A percentile compares a stretch with the other conserved stretches of the same genome.
These are phyloP conservation scores for Fonsecaea erecta DNA, from an alignment of 2,329 filamentous ascomycete genomes.

Conservation along the genomic window DNA sequence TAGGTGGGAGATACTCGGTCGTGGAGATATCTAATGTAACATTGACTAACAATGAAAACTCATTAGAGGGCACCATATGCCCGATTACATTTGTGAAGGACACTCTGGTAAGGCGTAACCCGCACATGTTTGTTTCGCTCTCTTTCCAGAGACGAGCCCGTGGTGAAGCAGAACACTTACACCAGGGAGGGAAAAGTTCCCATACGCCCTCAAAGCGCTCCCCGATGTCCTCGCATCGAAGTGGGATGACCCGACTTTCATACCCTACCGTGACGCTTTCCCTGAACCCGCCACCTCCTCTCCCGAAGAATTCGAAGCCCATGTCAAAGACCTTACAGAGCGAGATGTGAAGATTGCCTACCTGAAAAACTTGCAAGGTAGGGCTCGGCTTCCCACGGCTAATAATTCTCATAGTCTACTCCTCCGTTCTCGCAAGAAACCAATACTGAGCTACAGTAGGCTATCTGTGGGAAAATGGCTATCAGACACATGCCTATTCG, in stretches of 20 bases:
- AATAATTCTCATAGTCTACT: neutral
- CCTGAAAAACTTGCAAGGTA: constrained; percentile 35
- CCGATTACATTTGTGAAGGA: constrained; percentile 35
- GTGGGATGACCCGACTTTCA: constrained; percentile 30
- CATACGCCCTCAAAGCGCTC: constrained; percentile 33
- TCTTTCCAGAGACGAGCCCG: neutral
- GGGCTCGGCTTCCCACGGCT: neutral
- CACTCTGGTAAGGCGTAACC: constrained; percentile 26
- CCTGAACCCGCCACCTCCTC: constrained; percentile 25
- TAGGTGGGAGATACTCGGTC: constrained; percentile 12
- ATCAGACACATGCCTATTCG: constrained; percentile 28
- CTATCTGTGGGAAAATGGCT: constrained; percentile 35
- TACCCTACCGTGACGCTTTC: constrained; percentile 28
- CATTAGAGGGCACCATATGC: constrained; percentile 35
- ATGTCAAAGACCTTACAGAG: constrained; percentile 31
- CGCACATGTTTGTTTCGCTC: neutral
- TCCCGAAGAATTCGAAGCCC: constrained; percentile 26
- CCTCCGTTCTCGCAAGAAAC: neutral
- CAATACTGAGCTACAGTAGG: constrained; percentile 14
- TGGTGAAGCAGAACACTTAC: neutral
- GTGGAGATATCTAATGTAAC: neutral
- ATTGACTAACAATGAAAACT: constrained; percentile 1
- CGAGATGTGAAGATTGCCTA: constrained; percentile 35
- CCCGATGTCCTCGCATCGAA: constrained; percentile 26
- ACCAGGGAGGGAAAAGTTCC: constrained; percentile 23